A percentile compares a stretch with the other conserved stretches of the same genome.
These are phyloP conservation scores for Yamadazyma tumulicola DNA, from an alignment of 805 yeast genomes.

Conservation along the genomic window DNA sequence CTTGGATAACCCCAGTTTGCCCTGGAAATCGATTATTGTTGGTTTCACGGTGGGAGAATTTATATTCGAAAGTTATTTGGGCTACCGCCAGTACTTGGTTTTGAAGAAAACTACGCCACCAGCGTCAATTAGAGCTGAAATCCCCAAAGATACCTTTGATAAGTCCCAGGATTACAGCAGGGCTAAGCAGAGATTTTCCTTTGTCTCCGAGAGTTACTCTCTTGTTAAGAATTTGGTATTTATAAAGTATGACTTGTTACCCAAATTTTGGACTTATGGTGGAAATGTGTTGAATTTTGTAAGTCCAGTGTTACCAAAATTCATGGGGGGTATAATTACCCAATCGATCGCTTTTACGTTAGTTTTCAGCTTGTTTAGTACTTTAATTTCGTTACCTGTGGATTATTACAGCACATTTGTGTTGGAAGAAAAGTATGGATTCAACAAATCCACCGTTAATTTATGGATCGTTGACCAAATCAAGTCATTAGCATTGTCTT, in stretches of 20 bases:
- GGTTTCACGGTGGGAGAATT: slow-evolving; percentile 76
- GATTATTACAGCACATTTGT: slow-evolving; percentile 79
- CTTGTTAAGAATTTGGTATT: slow-evolving; percentile 55
- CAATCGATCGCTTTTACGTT: slow-evolving; percentile 66
- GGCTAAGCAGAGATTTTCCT: slow-evolving; percentile 70
- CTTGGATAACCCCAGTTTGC: slow-evolving; percentile 63
- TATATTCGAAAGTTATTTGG: slow-evolving; percentile 68
- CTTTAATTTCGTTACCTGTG: slow-evolving; percentile 61
- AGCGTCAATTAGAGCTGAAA: slow-evolving; percentile 59
- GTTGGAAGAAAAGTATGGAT: slow-evolving; percentile 88
- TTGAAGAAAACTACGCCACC: slow-evolving; percentile 59
- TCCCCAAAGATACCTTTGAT: slow-evolving; percentile 67
- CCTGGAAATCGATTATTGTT: slow-evolving; percentile 77
- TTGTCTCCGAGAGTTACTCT: slow-evolving; percentile 50
- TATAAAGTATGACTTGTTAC: slow-evolving; percentile 53
- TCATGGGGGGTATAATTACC: slow-evolving; percentile 56
- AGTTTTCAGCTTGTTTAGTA: slow-evolving; percentile 48
- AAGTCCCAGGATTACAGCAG: slow-evolving; percentile 77
- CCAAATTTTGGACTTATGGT: slow-evolving; percentile 39
- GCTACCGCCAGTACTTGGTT: slow-evolving; percentile 72
- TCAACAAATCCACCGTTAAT: slow-evolving; percentile 75
- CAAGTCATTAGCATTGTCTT: slow-evolving; percentile 53
- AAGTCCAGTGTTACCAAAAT: slow-evolving; percentile 35
- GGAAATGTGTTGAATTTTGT: slow-evolving; percentile 61
- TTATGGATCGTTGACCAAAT: slow-evolving; percentile 73